These are phyloP conservation scores for Westerdykella ornata DNA, from an alignment of 2,329 filamentous ascomycete species.

Conservation along the genomic window DNA sequence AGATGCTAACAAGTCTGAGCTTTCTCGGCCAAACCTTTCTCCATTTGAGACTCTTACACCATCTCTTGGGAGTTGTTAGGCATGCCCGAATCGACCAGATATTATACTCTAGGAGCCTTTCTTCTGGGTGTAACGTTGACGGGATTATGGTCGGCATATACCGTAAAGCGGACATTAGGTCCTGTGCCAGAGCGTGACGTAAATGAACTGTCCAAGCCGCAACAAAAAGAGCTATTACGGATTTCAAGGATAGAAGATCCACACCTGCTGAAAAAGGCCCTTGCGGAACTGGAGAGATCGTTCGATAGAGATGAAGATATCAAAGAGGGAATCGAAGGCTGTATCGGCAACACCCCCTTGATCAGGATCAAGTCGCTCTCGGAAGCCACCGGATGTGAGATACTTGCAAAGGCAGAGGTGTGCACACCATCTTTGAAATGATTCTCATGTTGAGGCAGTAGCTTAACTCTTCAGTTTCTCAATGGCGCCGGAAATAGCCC, in stretches of 20 bases:
- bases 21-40: slow-evolving; percentile 9
- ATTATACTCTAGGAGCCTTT: slow-evolving; percentile 66
- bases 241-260: slow-evolving; percentile 22
- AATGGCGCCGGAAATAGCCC: slow-evolving; percentile 92
- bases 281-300: slow-evolving; percentile 14
- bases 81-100: slow-evolving; percentile 39
- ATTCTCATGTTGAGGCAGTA: background rate
- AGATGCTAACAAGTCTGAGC: slow-evolving; percentile 15
- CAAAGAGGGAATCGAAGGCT: slow-evolving; percentile 76
- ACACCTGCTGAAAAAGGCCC: slow-evolving; percentile 19
- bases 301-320: slow-evolving; percentile 39
- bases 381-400: slow-evolving; percentile 77
- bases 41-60: slow-evolving; percentile 7
- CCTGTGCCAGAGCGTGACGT: slow-evolving; percentile 21
- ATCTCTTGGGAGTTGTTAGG: slow-evolving; percentile 1
- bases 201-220: slow-evolving; percentile 18
- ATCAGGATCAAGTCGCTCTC: slow-evolving; percentile 80
- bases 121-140: slow-evolving; percentile 69
- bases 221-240: slow-evolving; percentile 15
- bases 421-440: no score
- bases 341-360: slow-evolving; percentile 89
- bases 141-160: slow-evolving; percentile 32
- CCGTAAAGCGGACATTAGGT: slow-evolving; percentile 5
- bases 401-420: slow-evolving; percentile 85
- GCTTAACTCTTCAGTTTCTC: slow-evolving; percentile 54